Evolutionary conservation across 805 yeast genomes (phyloP).

Genomic region (Hanseniaspora thailandica): DNA sequence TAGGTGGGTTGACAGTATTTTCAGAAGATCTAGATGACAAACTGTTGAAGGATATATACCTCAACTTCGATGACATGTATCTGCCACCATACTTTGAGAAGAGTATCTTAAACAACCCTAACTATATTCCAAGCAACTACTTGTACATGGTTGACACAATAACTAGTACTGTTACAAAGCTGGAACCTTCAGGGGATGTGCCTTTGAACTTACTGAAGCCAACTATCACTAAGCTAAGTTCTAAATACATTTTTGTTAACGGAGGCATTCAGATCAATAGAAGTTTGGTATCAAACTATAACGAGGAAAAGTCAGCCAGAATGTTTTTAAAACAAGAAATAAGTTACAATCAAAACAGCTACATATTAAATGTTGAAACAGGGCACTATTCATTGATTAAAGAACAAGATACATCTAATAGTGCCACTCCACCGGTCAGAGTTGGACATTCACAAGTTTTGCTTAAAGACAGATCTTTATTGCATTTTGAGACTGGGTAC

Average conservation of each 20-base stretch:
- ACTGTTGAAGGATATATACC: conserved; percentile 27
- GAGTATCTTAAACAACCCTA: conserved; percentile 34
- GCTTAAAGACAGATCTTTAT: neutral
- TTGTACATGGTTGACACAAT: conserved; percentile 32
- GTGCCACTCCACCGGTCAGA: conserved; percentile 24
- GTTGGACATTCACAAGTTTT: conserved; percentile 32
- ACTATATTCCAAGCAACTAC: conserved; percentile 31
- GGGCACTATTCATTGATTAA: conserved; percentile 40
- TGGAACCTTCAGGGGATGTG: conserved; percentile 30
- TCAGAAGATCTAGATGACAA: conserved; percentile 20
- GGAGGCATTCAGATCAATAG: conserved; percentile 46
- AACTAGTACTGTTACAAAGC: conserved; percentile 31
- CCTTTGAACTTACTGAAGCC: conserved; percentile 46
- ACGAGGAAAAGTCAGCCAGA: conserved; percentile 28
- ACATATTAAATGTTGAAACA: conserved; percentile 44
- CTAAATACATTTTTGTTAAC: conserved; percentile 47
- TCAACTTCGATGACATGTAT: conserved; percentile 30
- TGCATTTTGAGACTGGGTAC: conserved; percentile 2
- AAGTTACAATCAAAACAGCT: conserved; percentile 41
- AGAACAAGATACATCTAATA: conserved; percentile 27
- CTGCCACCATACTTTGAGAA: conserved; percentile 38
- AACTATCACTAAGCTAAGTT: conserved; percentile 39
- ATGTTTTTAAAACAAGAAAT: conserved; percentile 33
- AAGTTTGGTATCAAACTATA: conserved; percentile 28
- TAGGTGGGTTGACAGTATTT: conserved; percentile 35